Evolutionary conservation across 192 early-diverging fungal species (phyloP).

Genomic region (Entomortierella beljakovae): DNA sequence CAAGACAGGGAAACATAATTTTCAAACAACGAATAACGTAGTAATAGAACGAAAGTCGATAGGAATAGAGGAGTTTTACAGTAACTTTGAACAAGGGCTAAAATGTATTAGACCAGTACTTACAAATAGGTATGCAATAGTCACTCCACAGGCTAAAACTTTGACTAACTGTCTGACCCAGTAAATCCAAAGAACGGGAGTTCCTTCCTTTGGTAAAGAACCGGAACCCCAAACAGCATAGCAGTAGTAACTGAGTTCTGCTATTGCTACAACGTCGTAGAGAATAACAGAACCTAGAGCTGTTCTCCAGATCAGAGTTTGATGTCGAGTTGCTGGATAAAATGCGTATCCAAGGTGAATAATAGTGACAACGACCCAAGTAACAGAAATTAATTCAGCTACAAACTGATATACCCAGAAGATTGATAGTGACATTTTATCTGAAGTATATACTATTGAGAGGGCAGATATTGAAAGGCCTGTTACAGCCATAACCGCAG

Average conservation of each 20-base stretch:
- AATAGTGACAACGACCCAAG: conserved; percentile 48
- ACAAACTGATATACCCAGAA: conserved; percentile 48
- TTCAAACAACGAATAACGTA: no score
- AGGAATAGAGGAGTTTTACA: no score
- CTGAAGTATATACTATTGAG: conserved; percentile 30
- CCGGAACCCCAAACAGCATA: conserved; percentile 30
- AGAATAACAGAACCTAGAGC: conserved; percentile 42
- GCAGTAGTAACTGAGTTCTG: conserved; percentile 45
- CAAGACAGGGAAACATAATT: no score
- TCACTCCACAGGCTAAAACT: conserved; percentile 32
- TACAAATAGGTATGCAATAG: conserved; percentile 53
- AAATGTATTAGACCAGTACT: conserved; percentile 16
- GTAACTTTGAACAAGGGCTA: neutral
- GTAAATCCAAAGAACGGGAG: conserved; percentile 38
- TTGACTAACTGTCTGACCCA: conserved; percentile 46
- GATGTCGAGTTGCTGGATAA: conserved; percentile 48
- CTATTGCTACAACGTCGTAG: conserved; percentile 40
- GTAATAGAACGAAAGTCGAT: no score
- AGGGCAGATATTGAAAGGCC: conserved; percentile 46
- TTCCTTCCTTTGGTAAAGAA: neutral
- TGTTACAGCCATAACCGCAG: conserved; percentile 40
- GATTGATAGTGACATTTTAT: conserved; percentile 16
- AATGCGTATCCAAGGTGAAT: conserved; percentile 53
- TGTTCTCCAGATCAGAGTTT: conserved; percentile 48
- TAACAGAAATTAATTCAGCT: conserved; percentile 36